Conservation (phyloP, 2,329 filamentous ascomycete genomes). For the Tolypocladium cylindrosporum region DNA sequence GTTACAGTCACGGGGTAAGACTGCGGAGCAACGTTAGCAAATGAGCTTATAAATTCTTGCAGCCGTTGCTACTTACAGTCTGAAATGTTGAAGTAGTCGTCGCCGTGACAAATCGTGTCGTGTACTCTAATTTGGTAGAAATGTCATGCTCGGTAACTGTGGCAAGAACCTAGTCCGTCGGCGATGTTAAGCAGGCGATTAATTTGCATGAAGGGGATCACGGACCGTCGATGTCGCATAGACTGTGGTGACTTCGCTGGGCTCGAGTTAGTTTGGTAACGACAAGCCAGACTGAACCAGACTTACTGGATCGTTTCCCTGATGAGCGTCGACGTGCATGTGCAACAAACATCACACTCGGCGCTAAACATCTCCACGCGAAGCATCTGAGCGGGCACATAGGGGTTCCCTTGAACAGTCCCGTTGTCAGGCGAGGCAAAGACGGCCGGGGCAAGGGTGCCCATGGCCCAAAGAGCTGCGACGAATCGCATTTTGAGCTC, state of each 20-base stretch:
- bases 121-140: constrained; percentile 10
- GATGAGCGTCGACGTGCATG: not conserved
- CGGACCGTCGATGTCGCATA: not conserved
- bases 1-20: constrained; percentile 14
- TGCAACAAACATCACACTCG: not conserved
- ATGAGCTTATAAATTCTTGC: not conserved
- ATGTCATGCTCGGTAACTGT: constrained; percentile 5
- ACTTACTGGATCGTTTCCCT: not conserved
- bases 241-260: not conserved
- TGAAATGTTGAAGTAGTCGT: constrained; percentile 7
- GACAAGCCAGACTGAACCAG: not conserved
- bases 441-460: not conserved
- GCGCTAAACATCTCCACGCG: not conserved
- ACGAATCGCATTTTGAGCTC: not conserved
- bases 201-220: not conserved
- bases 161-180: constrained; percentile 3
- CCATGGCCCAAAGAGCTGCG: not conserved
- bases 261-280: not conserved
- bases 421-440: not conserved
- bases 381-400: no score
- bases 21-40: constrained; percentile 5
- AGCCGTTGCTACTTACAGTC: constrained; percentile 3
- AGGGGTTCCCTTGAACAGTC: not conserved
- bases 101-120: constrained; percentile 9
- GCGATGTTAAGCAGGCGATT: not conserved